Evolutionary conservation across 176 grass and related monocot genomes (phyloP).

Genomic region (Microstegium vimineum): DNA sequence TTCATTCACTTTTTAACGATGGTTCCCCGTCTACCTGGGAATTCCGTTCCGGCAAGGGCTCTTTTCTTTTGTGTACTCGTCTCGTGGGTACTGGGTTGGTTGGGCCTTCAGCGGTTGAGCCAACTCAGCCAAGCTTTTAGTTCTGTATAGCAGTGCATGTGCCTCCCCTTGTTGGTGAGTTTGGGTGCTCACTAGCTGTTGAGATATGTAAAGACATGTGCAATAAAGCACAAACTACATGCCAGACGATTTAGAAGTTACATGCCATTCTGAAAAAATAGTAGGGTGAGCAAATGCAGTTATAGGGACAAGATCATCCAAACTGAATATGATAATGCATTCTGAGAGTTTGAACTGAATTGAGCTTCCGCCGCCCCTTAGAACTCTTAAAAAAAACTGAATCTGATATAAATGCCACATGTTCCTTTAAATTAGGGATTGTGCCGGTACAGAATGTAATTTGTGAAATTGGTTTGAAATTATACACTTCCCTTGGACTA

Average conservation of each 20-base stretch:
- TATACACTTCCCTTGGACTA: not conserved
- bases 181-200: not conserved
- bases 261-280: not conserved
- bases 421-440: not conserved
- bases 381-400: not conserved
- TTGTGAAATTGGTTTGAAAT: not conserved
- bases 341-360: not conserved
- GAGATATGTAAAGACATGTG: not conserved
- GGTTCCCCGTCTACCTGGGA: conserved; percentile 1
- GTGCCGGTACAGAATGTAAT: not conserved
- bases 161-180: not conserved
- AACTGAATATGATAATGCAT: not conserved
- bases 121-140: not conserved
- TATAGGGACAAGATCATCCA: not conserved
- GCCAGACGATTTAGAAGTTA: not conserved
- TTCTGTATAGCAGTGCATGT: not conserved
- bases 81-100: conserved; percentile 12
- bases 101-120: not conserved
- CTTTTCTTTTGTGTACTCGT: not conserved
- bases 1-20: not conserved
- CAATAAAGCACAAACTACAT: not conserved
- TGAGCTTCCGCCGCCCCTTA: not conserved
- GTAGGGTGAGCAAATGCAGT: not conserved
- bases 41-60: not conserved
- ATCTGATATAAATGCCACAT: not conserved